phyloP scores from a whole-genome alignment of 2,329 filamentous ascomycete species.

The Botrytis tulipae region DNA sequence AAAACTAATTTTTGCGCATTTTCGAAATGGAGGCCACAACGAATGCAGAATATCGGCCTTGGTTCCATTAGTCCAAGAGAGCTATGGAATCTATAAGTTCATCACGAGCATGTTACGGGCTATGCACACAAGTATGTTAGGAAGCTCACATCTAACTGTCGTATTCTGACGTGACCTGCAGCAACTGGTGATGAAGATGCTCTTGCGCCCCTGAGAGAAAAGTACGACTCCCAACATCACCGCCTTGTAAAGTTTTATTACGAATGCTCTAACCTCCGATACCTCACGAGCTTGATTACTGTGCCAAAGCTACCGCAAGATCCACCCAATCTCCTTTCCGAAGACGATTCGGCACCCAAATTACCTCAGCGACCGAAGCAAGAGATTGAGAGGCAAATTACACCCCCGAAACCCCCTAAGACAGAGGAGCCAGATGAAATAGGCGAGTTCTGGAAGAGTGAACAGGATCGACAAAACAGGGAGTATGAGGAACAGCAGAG shows the following conservation, averaged over 20 bases:
- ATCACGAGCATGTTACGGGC: conserved; percentile 98
- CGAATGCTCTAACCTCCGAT: conserved; percentile 95
- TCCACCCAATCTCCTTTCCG: conserved; percentile 81
- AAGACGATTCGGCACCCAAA: conserved; percentile 80
- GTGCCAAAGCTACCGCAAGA: conserved; percentile 95
- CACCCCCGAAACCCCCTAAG: conserved; percentile 66
- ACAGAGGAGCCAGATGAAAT: conserved; percentile 88
- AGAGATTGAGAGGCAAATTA: conserved; percentile 67
- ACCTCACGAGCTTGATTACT: conserved; percentile 92
- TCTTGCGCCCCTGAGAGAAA: conserved; percentile 78
- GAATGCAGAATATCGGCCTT: conserved; percentile 94
- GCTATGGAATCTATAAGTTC: conserved; percentile 99
- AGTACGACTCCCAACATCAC: conserved; percentile 96
- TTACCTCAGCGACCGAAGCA: conserved; percentile 78
- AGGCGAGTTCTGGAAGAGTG: conserved; percentile 95
- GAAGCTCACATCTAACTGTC: neutral
- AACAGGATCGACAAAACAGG: conserved; percentile 85
- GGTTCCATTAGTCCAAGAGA: conserved; percentile 92
- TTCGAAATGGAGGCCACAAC: conserved; percentile 86
- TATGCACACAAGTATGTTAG: conserved; percentile 85
- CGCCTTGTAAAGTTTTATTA: conserved; percentile 98
- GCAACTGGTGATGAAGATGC: conserved; percentile 92
- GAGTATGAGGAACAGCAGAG: conserved; percentile 95
- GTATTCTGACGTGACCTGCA: conserved; percentile 38
- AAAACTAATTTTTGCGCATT: conserved; percentile 97